These are phyloP conservation scores for Anthoceros angustus DNA, from an alignment of 225 moss, liverwort and hornwort species.

Conservation along the genomic window DNA sequence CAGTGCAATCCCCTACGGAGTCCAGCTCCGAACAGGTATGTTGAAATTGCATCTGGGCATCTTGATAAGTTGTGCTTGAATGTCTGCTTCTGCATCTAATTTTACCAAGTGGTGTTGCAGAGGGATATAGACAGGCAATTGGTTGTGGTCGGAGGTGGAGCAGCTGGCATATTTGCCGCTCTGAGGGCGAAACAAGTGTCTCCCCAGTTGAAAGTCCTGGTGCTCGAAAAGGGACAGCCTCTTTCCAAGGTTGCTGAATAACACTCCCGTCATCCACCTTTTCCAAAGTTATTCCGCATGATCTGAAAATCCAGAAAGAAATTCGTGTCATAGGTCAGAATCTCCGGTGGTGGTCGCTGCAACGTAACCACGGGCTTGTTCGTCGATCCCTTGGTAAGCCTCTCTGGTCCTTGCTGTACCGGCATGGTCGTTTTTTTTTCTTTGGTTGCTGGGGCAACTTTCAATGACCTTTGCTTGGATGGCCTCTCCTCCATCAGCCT, in stretches of 20 bases:
- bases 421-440: background rate
- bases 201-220: constrained; percentile 53
- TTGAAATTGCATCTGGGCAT: too few species aligned
- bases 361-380: constrained; percentile 88
- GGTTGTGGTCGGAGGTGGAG: constrained; percentile 82
- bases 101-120: background rate
- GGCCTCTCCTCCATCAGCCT: constrained; percentile 29
- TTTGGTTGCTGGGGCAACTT: background rate
- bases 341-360: constrained; percentile 94
- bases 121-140: constrained; percentile 5
- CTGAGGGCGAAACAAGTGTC: constrained; percentile 53
- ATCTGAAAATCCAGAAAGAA: too few species aligned
- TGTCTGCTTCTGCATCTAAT: too few species aligned
- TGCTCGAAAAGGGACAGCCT: constrained; percentile 71
- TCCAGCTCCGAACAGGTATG: too few species aligned
- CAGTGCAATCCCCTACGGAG: too few species aligned
- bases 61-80: too few species aligned
- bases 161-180: constrained; percentile 79
- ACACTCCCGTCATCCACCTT: too few species aligned
- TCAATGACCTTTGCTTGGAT: constrained; percentile 1
- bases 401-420: background rate
- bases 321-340: constrained; percentile 34
- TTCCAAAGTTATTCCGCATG: too few species aligned
- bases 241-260: constrained; percentile 47
- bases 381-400: constrained; percentile 50